phyloP scores from a whole-genome alignment of 768 basidiomycete species.

The Coprinellus micaceus region DNA sequence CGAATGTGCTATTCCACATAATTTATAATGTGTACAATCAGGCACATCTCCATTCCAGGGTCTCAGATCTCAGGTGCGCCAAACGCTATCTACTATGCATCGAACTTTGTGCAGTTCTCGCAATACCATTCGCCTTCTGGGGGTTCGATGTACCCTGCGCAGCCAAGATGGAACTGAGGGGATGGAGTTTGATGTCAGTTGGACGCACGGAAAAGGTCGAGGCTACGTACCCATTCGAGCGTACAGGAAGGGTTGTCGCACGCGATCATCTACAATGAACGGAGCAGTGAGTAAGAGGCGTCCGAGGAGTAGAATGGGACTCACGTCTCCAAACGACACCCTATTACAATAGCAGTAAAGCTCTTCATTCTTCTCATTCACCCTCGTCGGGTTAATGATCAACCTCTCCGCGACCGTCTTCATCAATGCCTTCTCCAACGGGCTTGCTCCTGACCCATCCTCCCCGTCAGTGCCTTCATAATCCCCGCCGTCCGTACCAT shows the following conservation, averaged over 20 bases:
- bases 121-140: slow-evolving; percentile 74
- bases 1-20: too few relatives aligned
- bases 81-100: slow-evolving; percentile 3
- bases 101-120: slow-evolving; percentile 47
- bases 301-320: slow-evolving; percentile 22
- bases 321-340: slow-evolving; percentile 75
- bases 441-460: slow-evolving; percentile 8
- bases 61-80: too few relatives aligned
- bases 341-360: slow-evolving; percentile 79
- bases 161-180: slow-evolving; percentile 67
- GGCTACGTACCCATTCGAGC: slow-evolving; percentile 74
- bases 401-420: slow-evolving; percentile 10
- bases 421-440: slow-evolving; percentile 6
- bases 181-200: slow-evolving; percentile 8
- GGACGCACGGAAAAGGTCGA: neutral
- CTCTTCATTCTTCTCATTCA: slow-evolving; percentile 19
- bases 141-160: slow-evolving; percentile 55
- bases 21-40: too few relatives aligned
- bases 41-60: too few relatives aligned
- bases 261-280: slow-evolving; percentile 78
- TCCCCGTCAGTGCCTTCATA: slow-evolving; percentile 19
- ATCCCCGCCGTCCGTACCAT: slow-evolving; percentile 40
- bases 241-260: slow-evolving; percentile 73
- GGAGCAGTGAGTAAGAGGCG: slow-evolving; percentile 5
- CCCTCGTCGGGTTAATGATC: slow-evolving; percentile 19